Conservation (phyloP, 1,284 basidiomycete genomes). For the Afroboletus lepidellus region DNA sequence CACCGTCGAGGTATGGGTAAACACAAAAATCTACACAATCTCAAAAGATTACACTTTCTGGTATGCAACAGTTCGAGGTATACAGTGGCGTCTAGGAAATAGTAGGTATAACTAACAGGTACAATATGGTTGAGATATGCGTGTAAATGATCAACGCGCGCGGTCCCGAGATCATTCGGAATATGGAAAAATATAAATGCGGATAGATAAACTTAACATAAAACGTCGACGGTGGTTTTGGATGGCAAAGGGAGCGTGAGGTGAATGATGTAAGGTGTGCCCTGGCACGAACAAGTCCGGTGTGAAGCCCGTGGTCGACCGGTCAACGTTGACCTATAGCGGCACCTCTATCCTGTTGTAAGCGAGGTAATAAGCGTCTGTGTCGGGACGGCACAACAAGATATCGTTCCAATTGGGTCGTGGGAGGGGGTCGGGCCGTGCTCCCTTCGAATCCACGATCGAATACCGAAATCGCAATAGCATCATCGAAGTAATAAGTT, state of each 20-base stretch:
- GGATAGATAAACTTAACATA: slow-evolving; percentile 26
- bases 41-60: neutral
- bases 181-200: slow-evolving; percentile 12
- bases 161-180: slow-evolving; percentile 19
- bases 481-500: slow-evolving; percentile 63
- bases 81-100: slow-evolving; percentile 5
- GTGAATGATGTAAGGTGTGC: slow-evolving; percentile 16
- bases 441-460: slow-evolving; percentile 52
- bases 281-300: slow-evolving; percentile 12
- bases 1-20: slow-evolving; percentile 11
- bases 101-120: slow-evolving; percentile 15
- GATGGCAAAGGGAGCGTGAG: slow-evolving; percentile 9
- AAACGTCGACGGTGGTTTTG: slow-evolving; percentile 1
- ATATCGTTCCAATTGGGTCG: slow-evolving; percentile 75
- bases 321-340: slow-evolving; percentile 26
- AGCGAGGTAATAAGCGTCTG: slow-evolving; percentile 50
- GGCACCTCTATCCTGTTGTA: slow-evolving; percentile 37
- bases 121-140: neutral
- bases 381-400: slow-evolving; percentile 58
- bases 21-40: slow-evolving; percentile 1
- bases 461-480: slow-evolving; percentile 57
- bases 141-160: slow-evolving; percentile 6
- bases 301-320: slow-evolving; percentile 10
- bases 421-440: slow-evolving; percentile 44
- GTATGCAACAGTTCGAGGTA: slow-evolving; percentile 9